Evolutionary conservation across 768 basidiomycete genomes (phyloP).

Genomic region (Serendipita vermifera): DNA sequence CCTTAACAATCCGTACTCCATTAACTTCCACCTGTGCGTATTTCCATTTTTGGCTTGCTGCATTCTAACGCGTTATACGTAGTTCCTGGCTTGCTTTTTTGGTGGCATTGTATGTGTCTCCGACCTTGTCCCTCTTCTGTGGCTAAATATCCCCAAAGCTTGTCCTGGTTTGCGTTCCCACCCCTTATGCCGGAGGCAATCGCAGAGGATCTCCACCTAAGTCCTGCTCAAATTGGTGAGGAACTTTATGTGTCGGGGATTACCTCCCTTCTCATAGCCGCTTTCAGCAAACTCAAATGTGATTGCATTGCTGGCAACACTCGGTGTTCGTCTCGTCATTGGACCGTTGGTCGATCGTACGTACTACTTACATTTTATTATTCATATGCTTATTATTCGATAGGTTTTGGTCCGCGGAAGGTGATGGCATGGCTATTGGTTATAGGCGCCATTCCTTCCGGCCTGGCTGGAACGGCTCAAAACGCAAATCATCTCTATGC

Average conservation of each 20-base stretch:
- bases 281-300: slow-evolving; percentile 36
- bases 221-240: slow-evolving; percentile 32
- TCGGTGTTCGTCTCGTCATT: slow-evolving; percentile 33
- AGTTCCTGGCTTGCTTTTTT: slow-evolving; percentile 35
- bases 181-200: slow-evolving; percentile 46
- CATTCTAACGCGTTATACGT: background rate
- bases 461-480: slow-evolving; percentile 39
- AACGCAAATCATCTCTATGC: slow-evolving; percentile 30
- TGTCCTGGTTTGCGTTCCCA: slow-evolving; percentile 48
- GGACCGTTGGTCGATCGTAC: slow-evolving; percentile 39
- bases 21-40: slow-evolving; percentile 39
- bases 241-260: slow-evolving; percentile 13
- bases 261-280: slow-evolving; percentile 9
- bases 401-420: slow-evolving; percentile 37
- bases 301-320: slow-evolving; percentile 34
- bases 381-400: background rate
- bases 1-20: slow-evolving; percentile 34
- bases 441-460: slow-evolving; percentile 45
- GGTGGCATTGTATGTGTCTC: slow-evolving; percentile 30
- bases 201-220: slow-evolving; percentile 38
- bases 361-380: slow-evolving; percentile 11
- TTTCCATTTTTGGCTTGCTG: slow-evolving; percentile 4
- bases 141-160: slow-evolving; percentile 14
- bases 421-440: slow-evolving; percentile 43
- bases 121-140: slow-evolving; percentile 17